phyloP scores from a whole-genome alignment of 2,329 filamentous ascomycete genomes.

The Eurotiales sp. region DNA sequence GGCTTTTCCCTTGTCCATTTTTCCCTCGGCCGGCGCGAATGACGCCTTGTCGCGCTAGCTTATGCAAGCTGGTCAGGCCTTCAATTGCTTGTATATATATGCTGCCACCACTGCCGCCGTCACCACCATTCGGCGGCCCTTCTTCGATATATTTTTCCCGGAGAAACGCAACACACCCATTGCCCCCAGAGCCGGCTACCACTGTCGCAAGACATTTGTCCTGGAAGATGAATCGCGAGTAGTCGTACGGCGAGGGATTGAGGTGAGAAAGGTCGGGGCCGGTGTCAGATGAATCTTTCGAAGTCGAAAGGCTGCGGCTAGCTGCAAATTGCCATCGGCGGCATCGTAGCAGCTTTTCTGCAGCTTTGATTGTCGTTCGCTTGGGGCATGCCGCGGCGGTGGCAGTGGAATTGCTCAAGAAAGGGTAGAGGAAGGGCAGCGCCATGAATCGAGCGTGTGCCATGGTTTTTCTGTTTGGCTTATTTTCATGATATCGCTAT shows the following conservation, averaged over 20 bases:
- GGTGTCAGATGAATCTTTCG: slow-evolving; percentile 12
- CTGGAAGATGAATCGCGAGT: slow-evolving; percentile 75
- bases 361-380: slow-evolving; percentile 14
- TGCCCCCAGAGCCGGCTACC: slow-evolving; percentile 75
- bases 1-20: slow-evolving; percentile 46
- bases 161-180: slow-evolving; percentile 91
- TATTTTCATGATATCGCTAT: no score
- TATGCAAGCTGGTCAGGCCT: slow-evolving; percentile 89
- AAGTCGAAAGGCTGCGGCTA: not conserved
- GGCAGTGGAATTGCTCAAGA: no score
- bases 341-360: slow-evolving; percentile 8
- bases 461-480: no score
- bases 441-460: no score
- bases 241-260: slow-evolving; percentile 80
- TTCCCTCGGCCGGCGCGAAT: slow-evolving; percentile 44
- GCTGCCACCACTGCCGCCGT: slow-evolving; percentile 86
- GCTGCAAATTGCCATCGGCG: slow-evolving; percentile 24
- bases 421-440: slow-evolving; percentile 36
- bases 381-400: slow-evolving; percentile 18
- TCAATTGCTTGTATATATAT: slow-evolving; percentile 91
- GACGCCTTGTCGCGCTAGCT: slow-evolving; percentile 73
- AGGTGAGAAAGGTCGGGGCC: slow-evolving; percentile 56
- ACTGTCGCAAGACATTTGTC: slow-evolving; percentile 79
- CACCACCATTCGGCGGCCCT: slow-evolving; percentile 89
- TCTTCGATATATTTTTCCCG: slow-evolving; percentile 86